Evolutionary conservation across 2,329 filamentous ascomycete species (phyloP).

Genomic region (Microdochium bolleyi): DNA sequence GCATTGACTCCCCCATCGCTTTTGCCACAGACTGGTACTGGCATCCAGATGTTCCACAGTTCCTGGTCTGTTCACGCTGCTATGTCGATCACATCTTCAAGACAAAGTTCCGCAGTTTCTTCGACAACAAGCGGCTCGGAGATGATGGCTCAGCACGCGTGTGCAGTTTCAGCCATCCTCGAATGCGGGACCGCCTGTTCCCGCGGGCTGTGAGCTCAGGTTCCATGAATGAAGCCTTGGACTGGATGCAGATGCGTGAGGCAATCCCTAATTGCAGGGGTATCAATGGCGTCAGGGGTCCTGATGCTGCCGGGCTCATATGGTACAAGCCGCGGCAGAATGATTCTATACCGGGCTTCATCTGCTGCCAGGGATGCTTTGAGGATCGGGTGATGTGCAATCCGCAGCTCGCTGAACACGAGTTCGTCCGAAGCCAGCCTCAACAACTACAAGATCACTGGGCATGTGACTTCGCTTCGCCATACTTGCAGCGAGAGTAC

Average conservation of each 20-base stretch:
- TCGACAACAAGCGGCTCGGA: slow-evolving; percentile 11
- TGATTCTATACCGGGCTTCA: slow-evolving; percentile 8
- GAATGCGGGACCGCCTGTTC: slow-evolving; percentile 25
- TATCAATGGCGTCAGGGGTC: slow-evolving; percentile 7
- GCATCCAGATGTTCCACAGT: slow-evolving; percentile 21
- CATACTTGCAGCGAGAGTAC: slow-evolving; percentile 20
- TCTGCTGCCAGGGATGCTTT: slow-evolving; percentile 13
- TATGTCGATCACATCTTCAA: slow-evolving; percentile 26
- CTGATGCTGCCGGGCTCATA: slow-evolving; percentile 2
- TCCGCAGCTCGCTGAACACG: slow-evolving; percentile 1
- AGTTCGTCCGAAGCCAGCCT: slow-evolving; percentile 5
- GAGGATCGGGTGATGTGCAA: slow-evolving; percentile 10
- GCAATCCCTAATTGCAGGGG: slow-evolving; percentile 12
- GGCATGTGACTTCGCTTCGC: slow-evolving; percentile 24
- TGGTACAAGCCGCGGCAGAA: slow-evolving; percentile 9
- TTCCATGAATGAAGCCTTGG: slow-evolving; percentile 13
- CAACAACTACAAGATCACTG: slow-evolving; percentile 7
- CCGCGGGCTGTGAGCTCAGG: slow-evolving; percentile 18
- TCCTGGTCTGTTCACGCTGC: slow-evolving; percentile 31
- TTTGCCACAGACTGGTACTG: slow-evolving; percentile 27
- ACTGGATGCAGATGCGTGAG: slow-evolving; percentile 18
- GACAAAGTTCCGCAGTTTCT: slow-evolving; percentile 18
- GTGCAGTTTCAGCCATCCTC: slow-evolving; percentile 21
- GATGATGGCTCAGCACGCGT: slow-evolving; percentile 15
- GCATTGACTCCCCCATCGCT: slow-evolving; percentile 16